phyloP scores from a whole-genome alignment of 2,329 filamentous ascomycete genomes.

The Hyphodiscus sp. region DNA sequence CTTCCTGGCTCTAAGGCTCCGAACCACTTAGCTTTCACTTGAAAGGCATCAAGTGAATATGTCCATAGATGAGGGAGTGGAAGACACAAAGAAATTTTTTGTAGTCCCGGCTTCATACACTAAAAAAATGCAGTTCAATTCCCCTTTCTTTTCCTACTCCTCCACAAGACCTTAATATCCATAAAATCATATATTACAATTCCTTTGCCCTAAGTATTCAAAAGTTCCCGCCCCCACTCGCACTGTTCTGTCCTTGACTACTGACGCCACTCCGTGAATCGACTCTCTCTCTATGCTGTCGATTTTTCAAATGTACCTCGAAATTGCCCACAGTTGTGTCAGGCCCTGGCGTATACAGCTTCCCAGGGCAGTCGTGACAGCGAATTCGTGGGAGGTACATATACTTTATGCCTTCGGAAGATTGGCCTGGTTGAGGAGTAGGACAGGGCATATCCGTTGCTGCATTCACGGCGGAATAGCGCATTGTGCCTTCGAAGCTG shows the following conservation, averaged over 20 bases:
- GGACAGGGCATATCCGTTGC: conserved; percentile 60
- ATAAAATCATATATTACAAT: not conserved
- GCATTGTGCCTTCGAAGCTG: conserved; percentile 85
- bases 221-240: not conserved
- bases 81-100: no score
- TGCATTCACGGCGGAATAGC: conserved; percentile 73
- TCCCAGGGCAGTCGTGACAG: conserved; percentile 88
- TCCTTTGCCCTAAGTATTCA: not conserved
- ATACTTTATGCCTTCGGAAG: conserved; percentile 59
- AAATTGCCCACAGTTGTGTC: conserved; percentile 84
- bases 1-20: no score
- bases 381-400: conserved; percentile 85
- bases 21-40: no score
- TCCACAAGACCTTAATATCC: not conserved
- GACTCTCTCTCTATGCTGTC: conserved; percentile 69
- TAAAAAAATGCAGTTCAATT: not conserved
- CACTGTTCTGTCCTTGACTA: not conserved
- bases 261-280: conserved; percentile 30
- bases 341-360: conserved; percentile 86
- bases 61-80: no score
- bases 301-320: conserved; percentile 84
- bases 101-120: not conserved
- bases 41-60: no score
- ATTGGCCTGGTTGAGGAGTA: conserved; percentile 39
- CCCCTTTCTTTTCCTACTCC: not conserved